Evolutionary conservation across 306 rosid genomes (phyloP).

Genomic region (Oemleria cerasiformis): DNA sequence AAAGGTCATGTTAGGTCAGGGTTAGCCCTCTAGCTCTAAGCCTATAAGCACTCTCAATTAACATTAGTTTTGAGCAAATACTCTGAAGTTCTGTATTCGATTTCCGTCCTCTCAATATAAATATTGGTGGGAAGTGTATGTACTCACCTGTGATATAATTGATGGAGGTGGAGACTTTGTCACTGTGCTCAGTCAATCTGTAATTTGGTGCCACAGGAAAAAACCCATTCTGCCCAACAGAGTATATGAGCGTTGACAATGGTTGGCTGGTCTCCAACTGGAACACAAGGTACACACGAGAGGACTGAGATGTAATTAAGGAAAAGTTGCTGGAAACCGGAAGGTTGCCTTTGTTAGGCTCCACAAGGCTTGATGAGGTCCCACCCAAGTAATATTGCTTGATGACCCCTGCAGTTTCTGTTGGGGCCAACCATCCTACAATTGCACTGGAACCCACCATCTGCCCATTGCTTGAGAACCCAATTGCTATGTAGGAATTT

Average conservation of each 20-base stretch:
- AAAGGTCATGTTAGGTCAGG: neutral
- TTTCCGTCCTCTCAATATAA: neutral
- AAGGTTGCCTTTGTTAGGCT: constrained; percentile 50
- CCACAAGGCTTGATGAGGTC: constrained; percentile 40
- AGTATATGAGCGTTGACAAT: constrained; percentile 35
- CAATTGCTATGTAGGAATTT: constrained; percentile 58
- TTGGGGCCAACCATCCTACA: constrained; percentile 65
- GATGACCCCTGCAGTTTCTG: constrained; percentile 30
- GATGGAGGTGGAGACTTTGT: constrained; percentile 40
- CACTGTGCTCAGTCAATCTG: constrained; percentile 41
- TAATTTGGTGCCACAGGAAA: constrained; percentile 51
- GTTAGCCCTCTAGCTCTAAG: neutral
- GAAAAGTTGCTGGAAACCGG: constrained; percentile 40
- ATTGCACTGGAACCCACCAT: constrained; percentile 82
- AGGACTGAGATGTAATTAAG: constrained; percentile 43
- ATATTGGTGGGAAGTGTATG: neutral
- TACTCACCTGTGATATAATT: constrained; percentile 57
- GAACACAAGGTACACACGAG: constrained; percentile 46
- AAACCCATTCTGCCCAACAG: constrained; percentile 44
- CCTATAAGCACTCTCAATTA: neutral
- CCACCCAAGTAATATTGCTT: constrained; percentile 59
- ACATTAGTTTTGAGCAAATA: neutral
- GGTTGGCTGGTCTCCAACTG: constrained; percentile 50
- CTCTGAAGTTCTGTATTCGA: neutral
- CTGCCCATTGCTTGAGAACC: constrained; percentile 60